These are phyloP conservation scores for Myxozyma monticola DNA, from an alignment of 805 yeast species.

Conservation along the genomic window DNA sequence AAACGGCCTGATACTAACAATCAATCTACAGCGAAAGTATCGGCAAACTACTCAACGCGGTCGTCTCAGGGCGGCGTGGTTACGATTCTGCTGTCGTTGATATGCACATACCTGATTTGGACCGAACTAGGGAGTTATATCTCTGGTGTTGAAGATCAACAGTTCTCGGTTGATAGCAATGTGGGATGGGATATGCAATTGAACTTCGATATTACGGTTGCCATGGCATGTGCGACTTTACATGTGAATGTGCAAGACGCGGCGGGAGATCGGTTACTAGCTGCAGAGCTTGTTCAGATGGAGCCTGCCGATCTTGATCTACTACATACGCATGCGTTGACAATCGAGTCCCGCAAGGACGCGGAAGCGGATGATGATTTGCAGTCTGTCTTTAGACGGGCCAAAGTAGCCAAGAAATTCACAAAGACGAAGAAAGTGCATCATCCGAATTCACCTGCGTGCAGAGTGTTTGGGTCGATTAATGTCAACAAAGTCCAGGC, in stretches of 20 bases:
- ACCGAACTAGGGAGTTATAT: conserved; percentile 80
- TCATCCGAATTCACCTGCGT: conserved; percentile 53
- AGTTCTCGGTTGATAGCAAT: conserved; percentile 68
- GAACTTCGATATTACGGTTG: conserved; percentile 77
- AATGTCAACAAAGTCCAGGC: conserved; percentile 87
- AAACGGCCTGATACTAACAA: conserved; percentile 39
- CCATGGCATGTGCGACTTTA: conserved; percentile 77
- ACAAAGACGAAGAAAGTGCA: conserved; percentile 17
- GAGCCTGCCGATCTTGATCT: conserved; percentile 49
- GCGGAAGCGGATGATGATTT: conserved; percentile 15
- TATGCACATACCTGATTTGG: conserved; percentile 71
- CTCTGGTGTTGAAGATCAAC: conserved; percentile 78
- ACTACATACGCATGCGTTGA: conserved; percentile 22
- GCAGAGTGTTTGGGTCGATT: conserved; percentile 78
- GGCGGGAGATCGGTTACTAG: conserved; percentile 75
- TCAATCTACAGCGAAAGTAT: conserved; percentile 55
- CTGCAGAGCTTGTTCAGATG: conserved; percentile 70
- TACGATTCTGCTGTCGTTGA: conserved; percentile 61
- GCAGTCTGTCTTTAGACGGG: conserved; percentile 26
- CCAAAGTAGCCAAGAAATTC: conserved; percentile 16
- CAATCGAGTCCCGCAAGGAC: conserved; percentile 20
- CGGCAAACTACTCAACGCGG: conserved; percentile 67
- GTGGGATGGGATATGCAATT: conserved; percentile 61
- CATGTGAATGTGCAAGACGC: conserved; percentile 75
- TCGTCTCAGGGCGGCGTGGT: conserved; percentile 77